These are phyloP conservation scores for Canna indica DNA, from an alignment of 176 grass and related monocot species.

Conservation along the genomic window DNA sequence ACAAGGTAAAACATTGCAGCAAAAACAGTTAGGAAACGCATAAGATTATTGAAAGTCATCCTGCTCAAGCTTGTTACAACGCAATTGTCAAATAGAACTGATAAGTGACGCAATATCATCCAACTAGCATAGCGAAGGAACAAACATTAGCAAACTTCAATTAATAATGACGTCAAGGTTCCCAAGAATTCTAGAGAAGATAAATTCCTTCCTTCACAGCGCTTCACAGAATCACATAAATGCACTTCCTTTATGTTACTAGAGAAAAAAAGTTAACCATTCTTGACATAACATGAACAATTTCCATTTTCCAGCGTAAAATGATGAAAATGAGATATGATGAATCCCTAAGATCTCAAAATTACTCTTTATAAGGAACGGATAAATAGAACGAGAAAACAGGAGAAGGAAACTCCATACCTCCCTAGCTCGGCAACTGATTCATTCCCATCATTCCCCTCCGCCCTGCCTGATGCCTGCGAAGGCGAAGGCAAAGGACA, in stretches of 20 bases:
- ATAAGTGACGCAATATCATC: no score
- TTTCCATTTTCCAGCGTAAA: background rate
- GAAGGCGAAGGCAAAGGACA: slow-evolving; percentile 30
- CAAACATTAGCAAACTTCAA: background rate
- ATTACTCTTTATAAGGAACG: background rate
- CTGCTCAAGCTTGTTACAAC: no score
- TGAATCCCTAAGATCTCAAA: background rate
- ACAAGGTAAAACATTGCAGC: no score
- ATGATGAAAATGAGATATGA: background rate
- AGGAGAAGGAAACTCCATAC: background rate
- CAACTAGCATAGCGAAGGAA: no score
- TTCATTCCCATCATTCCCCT: slow-evolving; percentile 22
- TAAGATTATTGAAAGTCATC: no score
- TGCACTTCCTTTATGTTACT: background rate
- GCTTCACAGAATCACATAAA: background rate
- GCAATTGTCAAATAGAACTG: no score
- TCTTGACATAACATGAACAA: background rate
- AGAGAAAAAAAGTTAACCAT: background rate
- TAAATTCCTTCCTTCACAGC: background rate
- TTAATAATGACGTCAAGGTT: background rate
- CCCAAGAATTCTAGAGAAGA: background rate
- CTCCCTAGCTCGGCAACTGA: slow-evolving; percentile 17
- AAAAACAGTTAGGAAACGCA: no score
- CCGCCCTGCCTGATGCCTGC: background rate
- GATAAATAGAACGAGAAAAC: background rate